Conservation (phyloP, 768 basidiomycete species). For the Clitopilus passeckerianus region DNA sequence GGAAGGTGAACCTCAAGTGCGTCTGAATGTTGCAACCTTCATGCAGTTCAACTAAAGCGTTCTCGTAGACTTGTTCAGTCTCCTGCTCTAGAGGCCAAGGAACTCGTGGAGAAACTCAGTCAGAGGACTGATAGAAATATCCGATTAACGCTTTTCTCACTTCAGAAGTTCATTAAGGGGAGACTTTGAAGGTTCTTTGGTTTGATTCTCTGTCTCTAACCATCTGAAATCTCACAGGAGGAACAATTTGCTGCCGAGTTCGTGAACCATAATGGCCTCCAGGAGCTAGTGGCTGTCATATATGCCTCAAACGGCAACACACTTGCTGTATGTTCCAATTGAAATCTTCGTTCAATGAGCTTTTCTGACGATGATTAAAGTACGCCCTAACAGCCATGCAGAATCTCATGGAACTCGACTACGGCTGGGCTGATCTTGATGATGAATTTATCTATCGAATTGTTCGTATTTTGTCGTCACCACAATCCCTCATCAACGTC, state of each 20-base stretch:
- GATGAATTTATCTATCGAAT: conserved; percentile 71
- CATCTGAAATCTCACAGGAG: conserved; percentile 43
- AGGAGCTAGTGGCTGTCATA: conserved; percentile 68
- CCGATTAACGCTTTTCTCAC: conserved; percentile 66
- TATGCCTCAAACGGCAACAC: conserved; percentile 70
- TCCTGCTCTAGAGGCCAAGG: conserved; percentile 73
- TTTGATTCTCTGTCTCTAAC: too few relatives aligned
- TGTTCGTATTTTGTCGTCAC: conserved; percentile 73
- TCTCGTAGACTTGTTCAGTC: conserved; percentile 67
- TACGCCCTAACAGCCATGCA: conserved; percentile 85
- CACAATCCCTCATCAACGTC: conserved; percentile 79
- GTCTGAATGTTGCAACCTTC: conserved; percentile 12
- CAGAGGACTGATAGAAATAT: conserved; percentile 55
- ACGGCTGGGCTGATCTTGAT: conserved; percentile 76
- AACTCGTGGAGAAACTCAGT: conserved; percentile 66
- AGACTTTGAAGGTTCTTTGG: too few relatives aligned
- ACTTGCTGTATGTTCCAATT: conserved; percentile 57
- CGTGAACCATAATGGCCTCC: conserved; percentile 64
- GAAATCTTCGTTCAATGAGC: conserved; percentile 1
- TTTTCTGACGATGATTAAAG: conserved; percentile 28
- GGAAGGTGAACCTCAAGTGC: conserved; percentile 75
- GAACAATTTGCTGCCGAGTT: conserved; percentile 82
- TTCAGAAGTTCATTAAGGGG: conserved; percentile 74
- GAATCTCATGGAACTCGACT: conserved; percentile 82
- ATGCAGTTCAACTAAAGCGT: neutral